Conservation (phyloP, 768 basidiomycete genomes). For the Mycena rosella region DNA sequence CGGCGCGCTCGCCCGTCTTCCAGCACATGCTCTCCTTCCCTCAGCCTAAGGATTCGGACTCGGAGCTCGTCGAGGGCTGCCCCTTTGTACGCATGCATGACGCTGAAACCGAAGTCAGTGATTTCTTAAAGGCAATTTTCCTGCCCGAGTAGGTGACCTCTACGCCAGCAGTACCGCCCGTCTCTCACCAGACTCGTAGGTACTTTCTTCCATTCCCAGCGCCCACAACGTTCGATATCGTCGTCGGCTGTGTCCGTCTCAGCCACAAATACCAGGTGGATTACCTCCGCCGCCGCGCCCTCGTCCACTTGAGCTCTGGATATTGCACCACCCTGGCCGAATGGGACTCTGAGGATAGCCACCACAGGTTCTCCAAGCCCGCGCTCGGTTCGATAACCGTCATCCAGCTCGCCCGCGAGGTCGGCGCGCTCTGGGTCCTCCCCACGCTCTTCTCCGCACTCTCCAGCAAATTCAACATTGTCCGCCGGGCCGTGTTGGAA, state of each 20-base stretch:
- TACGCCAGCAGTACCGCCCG: too few relatives aligned
- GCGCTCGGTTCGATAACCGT: not conserved
- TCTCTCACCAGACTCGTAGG: not conserved
- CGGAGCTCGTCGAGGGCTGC: constrained; percentile 24
- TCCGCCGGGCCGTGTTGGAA: not conserved
- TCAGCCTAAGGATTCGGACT: constrained; percentile 21
- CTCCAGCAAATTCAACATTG: not conserved
- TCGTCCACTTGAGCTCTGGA: constrained; percentile 11
- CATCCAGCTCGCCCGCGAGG: constrained; percentile 9
- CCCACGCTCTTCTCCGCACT: constrained; percentile 2
- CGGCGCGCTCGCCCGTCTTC: too few relatives aligned
- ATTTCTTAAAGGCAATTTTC: constrained; percentile 15
- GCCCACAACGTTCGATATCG: not conserved
- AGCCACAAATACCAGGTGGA: constrained; percentile 26
- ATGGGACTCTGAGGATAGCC: not conserved
- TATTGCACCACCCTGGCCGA: constrained; percentile 2
- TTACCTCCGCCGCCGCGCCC: constrained; percentile 8
- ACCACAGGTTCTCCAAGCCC: too few relatives aligned
- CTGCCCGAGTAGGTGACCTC: not conserved
- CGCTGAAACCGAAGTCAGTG: constrained; percentile 3
- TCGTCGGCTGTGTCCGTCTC: too few relatives aligned
- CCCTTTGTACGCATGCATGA: constrained; percentile 6
- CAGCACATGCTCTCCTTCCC: constrained; percentile 13
- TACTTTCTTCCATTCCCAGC: constrained; percentile 18
- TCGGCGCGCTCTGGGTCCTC: constrained; percentile 23